These are phyloP conservation scores for Phytophthora europaea DNA, from an alignment of 352 stramenopile species.

Conservation along the genomic window DNA sequence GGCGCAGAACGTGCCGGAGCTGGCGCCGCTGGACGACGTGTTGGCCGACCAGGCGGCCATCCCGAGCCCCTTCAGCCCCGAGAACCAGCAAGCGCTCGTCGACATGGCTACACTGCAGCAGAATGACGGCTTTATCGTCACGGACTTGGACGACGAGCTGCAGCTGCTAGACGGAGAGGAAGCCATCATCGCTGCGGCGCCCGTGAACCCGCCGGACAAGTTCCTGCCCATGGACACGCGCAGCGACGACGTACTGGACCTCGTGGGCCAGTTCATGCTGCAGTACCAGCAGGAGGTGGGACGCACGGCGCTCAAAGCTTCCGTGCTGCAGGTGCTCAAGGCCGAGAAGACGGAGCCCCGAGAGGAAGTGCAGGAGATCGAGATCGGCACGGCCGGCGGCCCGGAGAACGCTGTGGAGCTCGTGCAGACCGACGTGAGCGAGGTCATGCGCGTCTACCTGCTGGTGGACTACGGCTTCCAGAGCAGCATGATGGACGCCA, in stretches of 20 bases:
- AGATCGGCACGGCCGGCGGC: constrained; percentile 41
- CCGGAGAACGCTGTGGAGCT: constrained; percentile 48
- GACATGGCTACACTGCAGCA: constrained; percentile 7
- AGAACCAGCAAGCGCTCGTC: constrained; percentile 17
- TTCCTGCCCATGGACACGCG: constrained; percentile 34
- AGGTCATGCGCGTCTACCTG: constrained; percentile 59
- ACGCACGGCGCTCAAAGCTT: constrained; percentile 50
- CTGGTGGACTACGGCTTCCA: constrained; percentile 73
- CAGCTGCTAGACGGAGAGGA: constrained; percentile 26
- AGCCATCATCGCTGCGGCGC: constrained; percentile 26
- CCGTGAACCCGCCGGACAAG: constrained; percentile 31
- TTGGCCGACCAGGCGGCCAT: constrained; percentile 19
- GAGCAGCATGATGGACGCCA: constrained; percentile 60
- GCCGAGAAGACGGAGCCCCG: constrained; percentile 56
- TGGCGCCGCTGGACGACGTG: constrained; percentile 20
- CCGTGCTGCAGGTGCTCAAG: constrained; percentile 60
- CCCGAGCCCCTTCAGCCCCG: constrained; percentile 18
- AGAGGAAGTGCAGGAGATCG: constrained; percentile 52
- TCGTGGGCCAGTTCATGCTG: constrained; percentile 62
- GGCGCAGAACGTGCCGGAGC: constrained; percentile 16
- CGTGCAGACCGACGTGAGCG: constrained; percentile 49
- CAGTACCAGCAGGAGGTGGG: constrained; percentile 62
- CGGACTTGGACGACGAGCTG: not conserved
- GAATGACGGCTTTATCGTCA: not conserved
- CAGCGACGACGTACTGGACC: constrained; percentile 35